Evolutionary conservation across 768 basidiomycete genomes (phyloP).

Genomic region (Gloeophyllum trabeum): DNA sequence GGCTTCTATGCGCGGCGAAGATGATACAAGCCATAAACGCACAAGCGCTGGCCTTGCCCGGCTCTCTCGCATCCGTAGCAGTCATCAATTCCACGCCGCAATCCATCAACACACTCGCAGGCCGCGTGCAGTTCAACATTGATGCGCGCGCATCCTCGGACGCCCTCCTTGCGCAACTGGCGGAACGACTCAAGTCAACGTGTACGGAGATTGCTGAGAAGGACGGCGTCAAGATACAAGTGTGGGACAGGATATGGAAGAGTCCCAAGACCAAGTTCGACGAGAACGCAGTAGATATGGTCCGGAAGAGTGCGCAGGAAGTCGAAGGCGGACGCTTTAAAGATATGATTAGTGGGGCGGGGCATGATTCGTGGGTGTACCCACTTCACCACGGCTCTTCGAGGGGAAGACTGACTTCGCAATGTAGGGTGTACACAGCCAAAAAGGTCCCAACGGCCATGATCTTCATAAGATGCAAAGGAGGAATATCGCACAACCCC

Average conservation of each 20-base stretch:
- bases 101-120: conserved; percentile 8
- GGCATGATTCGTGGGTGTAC: conserved; percentile 7
- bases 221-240: neutral
- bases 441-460: conserved; percentile 1
- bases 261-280: conserved; percentile 2
- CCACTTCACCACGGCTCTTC: neutral
- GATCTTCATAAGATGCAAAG: conserved; percentile 3
- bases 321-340: neutral
- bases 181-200: neutral
- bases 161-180: neutral
- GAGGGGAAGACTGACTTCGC: neutral
- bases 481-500: conserved; percentile 2
- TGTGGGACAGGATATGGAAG: neutral
- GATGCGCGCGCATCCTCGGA: neutral
- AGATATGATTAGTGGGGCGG: conserved; percentile 7
- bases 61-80: conserved; percentile 1
- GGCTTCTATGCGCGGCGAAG: conserved; percentile 9
- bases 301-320: conserved; percentile 1
- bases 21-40: conserved; percentile 7
- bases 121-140: conserved; percentile 6
- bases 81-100: conserved; percentile 7
- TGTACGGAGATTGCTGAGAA: neutral
- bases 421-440: neutral
- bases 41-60: conserved; percentile 6
- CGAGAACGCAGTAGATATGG: conserved; percentile 3